phyloP scores from a whole-genome alignment of 257 asterid genomes.

The Scutellaria minor region DNA sequence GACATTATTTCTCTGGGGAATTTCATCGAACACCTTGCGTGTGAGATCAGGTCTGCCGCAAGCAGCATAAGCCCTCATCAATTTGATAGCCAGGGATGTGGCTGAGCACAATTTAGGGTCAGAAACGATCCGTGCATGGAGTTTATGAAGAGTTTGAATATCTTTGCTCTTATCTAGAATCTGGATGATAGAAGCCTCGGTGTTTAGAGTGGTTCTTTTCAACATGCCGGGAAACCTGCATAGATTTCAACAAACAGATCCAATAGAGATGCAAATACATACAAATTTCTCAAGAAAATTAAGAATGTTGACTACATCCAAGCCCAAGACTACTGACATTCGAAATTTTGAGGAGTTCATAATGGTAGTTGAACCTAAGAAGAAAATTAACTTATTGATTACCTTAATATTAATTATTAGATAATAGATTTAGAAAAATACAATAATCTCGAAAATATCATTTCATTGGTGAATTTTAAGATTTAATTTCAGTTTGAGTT shows the following conservation, averaged over 20 bases:
- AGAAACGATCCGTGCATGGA: slow-evolving; percentile 56
- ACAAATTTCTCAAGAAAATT: too few relatives aligned
- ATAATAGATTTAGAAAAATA: too few relatives aligned
- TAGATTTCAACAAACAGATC: neutral
- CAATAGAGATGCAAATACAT: too few relatives aligned
- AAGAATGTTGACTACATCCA: too few relatives aligned
- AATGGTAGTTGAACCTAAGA: too few relatives aligned
- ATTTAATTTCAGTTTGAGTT: too few relatives aligned
- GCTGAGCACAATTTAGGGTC: slow-evolving; percentile 51
- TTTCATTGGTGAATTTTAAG: too few relatives aligned
- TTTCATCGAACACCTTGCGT: slow-evolving; percentile 76
- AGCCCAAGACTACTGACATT: too few relatives aligned
- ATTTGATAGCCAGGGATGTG: slow-evolving; percentile 62
- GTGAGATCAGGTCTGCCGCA: slow-evolving; percentile 50
- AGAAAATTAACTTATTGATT: too few relatives aligned
- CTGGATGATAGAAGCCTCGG: slow-evolving; percentile 37
- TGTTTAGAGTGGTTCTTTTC: slow-evolving; percentile 21
- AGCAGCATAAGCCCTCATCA: slow-evolving; percentile 79
- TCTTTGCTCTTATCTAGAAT: slow-evolving; percentile 60
- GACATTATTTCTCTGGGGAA: slow-evolving; percentile 58
- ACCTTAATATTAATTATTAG: too few relatives aligned
- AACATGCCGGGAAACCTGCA: slow-evolving; percentile 46
- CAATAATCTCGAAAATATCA: too few relatives aligned
- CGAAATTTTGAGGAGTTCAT: too few relatives aligned
- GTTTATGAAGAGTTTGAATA: slow-evolving; percentile 47